phyloP scores from a whole-genome alignment of 2,329 filamentous ascomycete genomes.

The Leptographium lundbergii region DNA sequence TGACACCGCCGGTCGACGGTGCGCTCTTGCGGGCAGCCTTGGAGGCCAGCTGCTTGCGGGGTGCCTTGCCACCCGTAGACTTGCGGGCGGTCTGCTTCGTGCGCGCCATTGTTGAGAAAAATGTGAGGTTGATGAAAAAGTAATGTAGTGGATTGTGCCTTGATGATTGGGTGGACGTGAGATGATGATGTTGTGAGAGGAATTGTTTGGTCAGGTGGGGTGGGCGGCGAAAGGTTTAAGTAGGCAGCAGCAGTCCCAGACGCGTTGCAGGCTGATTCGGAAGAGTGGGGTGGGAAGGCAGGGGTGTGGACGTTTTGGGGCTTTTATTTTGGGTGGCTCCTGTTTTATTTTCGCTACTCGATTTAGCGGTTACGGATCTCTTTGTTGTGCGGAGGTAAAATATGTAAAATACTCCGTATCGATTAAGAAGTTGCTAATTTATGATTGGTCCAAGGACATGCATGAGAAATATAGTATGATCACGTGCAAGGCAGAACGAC shows the following conservation, averaged over 20 bases:
- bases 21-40: constrained; percentile 98
- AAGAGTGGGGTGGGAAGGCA: background rate
- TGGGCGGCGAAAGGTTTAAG: constrained; percentile 28
- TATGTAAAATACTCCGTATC: no score
- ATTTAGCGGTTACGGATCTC: background rate
- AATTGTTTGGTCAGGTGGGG: constrained; percentile 25
- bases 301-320: background rate
- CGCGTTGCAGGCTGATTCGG: constrained; percentile 24
- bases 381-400: background rate
- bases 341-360: background rate
- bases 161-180: constrained; percentile 17
- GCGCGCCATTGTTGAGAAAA: constrained; percentile 41
- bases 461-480: background rate
- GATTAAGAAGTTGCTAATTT: background rate
- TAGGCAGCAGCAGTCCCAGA: constrained; percentile 16
- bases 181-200: constrained; percentile 21
- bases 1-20: constrained; percentile 91
- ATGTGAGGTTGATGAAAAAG: constrained; percentile 17
- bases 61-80: constrained; percentile 68
- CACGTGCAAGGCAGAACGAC: background rate
- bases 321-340: background rate
- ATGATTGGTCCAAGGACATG: background rate
- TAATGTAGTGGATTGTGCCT: constrained; percentile 4
- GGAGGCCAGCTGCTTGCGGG: constrained; percentile 94
- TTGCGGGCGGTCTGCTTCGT: constrained; percentile 61